phyloP scores from a whole-genome alignment of 495 filamentous ascomycete species.

The Penicillium mononematosum region DNA sequence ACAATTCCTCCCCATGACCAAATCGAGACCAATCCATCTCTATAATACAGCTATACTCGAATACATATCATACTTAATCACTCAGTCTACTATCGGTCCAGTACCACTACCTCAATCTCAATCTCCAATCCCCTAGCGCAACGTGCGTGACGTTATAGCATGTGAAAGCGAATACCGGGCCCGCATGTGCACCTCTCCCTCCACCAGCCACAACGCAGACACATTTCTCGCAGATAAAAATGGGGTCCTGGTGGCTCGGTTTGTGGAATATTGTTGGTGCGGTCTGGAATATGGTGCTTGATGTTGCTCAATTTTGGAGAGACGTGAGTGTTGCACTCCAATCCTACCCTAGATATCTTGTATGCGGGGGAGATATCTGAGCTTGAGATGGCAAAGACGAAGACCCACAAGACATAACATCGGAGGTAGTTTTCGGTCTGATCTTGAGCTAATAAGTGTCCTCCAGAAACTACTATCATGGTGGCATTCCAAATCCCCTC shows the following conservation, averaged over 20 bases:
- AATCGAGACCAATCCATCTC: neutral
- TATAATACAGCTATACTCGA: too few relatives aligned
- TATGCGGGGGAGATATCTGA: neutral
- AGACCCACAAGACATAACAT: neutral
- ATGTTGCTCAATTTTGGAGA: conserved; percentile 65
- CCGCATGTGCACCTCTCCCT: conserved; percentile 15
- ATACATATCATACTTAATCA: neutral
- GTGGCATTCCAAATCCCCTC: conserved; percentile 42
- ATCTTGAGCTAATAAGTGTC: neutral
- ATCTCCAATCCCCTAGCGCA: neutral
- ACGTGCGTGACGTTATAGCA: conserved; percentile 32
- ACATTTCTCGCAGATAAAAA: conserved; percentile 16
- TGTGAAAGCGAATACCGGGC: conserved; percentile 33
- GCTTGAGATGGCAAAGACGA: neutral
- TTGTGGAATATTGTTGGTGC: conserved; percentile 41
- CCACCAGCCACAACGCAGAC: neutral
- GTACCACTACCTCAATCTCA: neutral
- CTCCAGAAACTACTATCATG: conserved; percentile 38
- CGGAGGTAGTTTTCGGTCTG: neutral
- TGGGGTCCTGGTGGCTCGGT: conserved; percentile 27
- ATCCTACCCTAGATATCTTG: neutral
- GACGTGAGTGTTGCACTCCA: conserved; percentile 43
- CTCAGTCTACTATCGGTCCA: neutral
- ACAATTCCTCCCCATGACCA: neutral
- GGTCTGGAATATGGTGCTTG: conserved; percentile 55